Conservation (phyloP, 2,329 filamentous ascomycete species). For the Colletotrichum trifolii region DNA sequence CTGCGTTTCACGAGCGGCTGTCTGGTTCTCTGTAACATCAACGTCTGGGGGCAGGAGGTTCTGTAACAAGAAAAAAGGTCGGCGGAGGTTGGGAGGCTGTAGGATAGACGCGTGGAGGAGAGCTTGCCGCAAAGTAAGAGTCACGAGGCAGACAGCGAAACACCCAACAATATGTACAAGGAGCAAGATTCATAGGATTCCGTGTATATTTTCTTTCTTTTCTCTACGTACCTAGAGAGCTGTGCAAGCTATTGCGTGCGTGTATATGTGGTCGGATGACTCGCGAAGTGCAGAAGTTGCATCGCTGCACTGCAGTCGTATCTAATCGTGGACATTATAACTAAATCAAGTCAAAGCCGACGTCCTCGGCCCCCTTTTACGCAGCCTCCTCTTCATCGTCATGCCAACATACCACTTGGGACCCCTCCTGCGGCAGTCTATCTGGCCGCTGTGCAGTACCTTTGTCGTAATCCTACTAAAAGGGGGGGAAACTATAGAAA, state of each 20-base stretch:
- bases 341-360: no score
- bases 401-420: background rate
- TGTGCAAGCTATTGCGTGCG: background rate
- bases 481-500: background rate
- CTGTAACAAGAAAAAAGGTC: background rate
- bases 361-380: background rate
- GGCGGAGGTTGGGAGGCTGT: constrained; percentile 11
- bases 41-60: background rate
- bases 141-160: constrained; percentile 3
- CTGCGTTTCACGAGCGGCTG: background rate
- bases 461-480: background rate
- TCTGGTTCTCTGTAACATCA: constrained; percentile 26
- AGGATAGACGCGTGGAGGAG: constrained; percentile 25
- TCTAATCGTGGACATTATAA: constrained; percentile 5
- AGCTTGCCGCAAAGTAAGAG: background rate
- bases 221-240: background rate
- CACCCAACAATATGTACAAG: constrained; percentile 28
- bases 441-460: background rate
- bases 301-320: background rate
- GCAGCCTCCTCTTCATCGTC: background rate
- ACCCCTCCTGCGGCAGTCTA: background rate
- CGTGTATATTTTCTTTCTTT: constrained; percentile 22
- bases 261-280: background rate
- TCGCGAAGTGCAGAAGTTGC: background rate
- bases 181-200: constrained; percentile 11